Evolutionary conservation across 495 filamentous ascomycete species (phyloP).

Genomic region (Staphylotrichum longicolle): DNA sequence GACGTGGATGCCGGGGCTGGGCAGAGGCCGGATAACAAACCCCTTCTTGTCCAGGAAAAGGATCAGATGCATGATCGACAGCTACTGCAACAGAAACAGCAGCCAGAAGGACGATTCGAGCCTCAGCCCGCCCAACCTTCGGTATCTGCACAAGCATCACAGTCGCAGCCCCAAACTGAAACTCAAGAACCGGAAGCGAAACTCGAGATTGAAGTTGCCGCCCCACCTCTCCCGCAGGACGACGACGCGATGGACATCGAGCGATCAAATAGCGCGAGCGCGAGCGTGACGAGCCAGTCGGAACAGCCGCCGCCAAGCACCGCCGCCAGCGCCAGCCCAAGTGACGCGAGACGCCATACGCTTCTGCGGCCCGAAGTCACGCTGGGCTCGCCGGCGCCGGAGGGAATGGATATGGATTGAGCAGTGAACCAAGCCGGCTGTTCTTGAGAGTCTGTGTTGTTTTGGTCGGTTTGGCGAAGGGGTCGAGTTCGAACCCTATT

Average conservation of each 20-base stretch:
- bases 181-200: conserved; percentile 5
- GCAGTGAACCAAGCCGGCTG: not conserved
- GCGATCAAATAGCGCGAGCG: not conserved
- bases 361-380: conserved; percentile 28
- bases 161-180: too few species aligned
- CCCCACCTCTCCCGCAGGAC: not conserved
- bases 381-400: conserved; percentile 34
- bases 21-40: not conserved
- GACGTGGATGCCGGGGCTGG: conserved; percentile 2
- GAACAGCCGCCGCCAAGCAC: not conserved
- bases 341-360: not conserved
- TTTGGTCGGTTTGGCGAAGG: too few species aligned
- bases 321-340: not conserved
- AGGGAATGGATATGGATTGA: conserved; percentile 34
- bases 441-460: not conserved
- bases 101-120: not conserved
- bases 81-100: not conserved
- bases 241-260: conserved; percentile 25
- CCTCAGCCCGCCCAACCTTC: not conserved
- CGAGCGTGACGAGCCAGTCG: conserved; percentile 7
- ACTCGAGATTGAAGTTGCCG: conserved; percentile 25
- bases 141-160: too few species aligned
- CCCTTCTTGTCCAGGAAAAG: not conserved
- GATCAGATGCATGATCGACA: conserved; percentile 5
- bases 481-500: too few species aligned